Conservation (phyloP, 257 asterid species). For the Penstemon barbatus region DNA sequence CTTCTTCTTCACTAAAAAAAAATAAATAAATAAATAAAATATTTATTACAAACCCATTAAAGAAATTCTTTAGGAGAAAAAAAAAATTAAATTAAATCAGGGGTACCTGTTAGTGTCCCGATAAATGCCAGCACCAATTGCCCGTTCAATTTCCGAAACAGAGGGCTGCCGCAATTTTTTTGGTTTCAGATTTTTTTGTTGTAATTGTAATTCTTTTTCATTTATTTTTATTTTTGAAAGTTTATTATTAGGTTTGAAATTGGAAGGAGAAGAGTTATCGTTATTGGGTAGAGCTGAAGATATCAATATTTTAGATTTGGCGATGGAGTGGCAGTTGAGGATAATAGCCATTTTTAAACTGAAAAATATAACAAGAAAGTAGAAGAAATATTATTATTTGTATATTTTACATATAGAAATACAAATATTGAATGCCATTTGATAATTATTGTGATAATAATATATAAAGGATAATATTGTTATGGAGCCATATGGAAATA, state of each 20-base stretch:
- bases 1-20: slow-evolving; percentile 39
- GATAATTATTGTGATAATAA: too few relatives aligned
- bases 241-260: slow-evolving; percentile 28
- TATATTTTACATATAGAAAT: too few relatives aligned
- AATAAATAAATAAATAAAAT: too few relatives aligned
- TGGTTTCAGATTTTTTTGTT: slow-evolving; percentile 30
- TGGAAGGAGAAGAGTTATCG: slow-evolving; percentile 21
- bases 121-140: slow-evolving; percentile 75
- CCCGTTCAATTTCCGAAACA: slow-evolving; percentile 70
- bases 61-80: not conserved
- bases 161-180: slow-evolving; percentile 41
- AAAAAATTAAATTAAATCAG: not conserved
- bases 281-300: slow-evolving; percentile 41
- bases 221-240: slow-evolving; percentile 22
- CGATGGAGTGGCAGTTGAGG: slow-evolving; percentile 43
- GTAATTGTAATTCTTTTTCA: slow-evolving; percentile 10
- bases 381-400: too few relatives aligned
- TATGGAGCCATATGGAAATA: too few relatives aligned
- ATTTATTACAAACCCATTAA: not conserved
- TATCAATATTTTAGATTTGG: slow-evolving; percentile 39
- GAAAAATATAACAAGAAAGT: not conserved
- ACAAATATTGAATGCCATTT: too few relatives aligned
- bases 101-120: slow-evolving; percentile 53
- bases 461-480: too few relatives aligned
- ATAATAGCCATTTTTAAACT: slow-evolving; percentile 31